Percentiles rank a stretch among this genome's conserved stretches.
phyloP scores from a whole-genome alignment of 495 filamentous ascomycete genomes.

The Neurospora sp. region DNA sequence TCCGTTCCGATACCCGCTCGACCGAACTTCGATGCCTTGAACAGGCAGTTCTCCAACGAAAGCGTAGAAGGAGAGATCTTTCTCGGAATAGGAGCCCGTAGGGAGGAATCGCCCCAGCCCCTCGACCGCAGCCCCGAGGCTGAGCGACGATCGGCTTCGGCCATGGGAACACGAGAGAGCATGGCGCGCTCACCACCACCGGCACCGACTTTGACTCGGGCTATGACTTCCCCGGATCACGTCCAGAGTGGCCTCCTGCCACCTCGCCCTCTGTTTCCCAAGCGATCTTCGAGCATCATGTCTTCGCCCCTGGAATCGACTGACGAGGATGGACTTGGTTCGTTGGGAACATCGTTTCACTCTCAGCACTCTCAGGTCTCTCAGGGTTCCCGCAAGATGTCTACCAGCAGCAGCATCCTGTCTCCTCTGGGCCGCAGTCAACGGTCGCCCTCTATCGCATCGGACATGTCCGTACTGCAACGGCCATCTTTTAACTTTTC shows the following conservation, averaged over 20 bases:
- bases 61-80: slow-evolving; percentile 20
- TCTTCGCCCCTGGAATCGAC: slow-evolving; percentile 31
- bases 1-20: slow-evolving; percentile 28
- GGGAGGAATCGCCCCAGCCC: slow-evolving; percentile 34
- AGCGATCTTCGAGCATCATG: slow-evolving; percentile 38
- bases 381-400: slow-evolving; percentile 46
- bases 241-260: slow-evolving; percentile 25
- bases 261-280: slow-evolving; percentile 34
- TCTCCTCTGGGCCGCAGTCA: slow-evolving; percentile 48
- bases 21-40: slow-evolving; percentile 22
- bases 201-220: slow-evolving; percentile 1
- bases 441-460: slow-evolving; percentile 74
- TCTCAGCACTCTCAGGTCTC: slow-evolving; percentile 10
- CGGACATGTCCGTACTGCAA: slow-evolving; percentile 56
- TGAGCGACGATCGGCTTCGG: slow-evolving; percentile 9
- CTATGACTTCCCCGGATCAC: slow-evolving; percentile 29
- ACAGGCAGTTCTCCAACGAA: slow-evolving; percentile 22
- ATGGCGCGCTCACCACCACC: slow-evolving; percentile 10
- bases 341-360: slow-evolving; percentile 31
- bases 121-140: slow-evolving; percentile 11
- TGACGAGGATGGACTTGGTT: slow-evolving; percentile 27
- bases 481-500: slow-evolving; percentile 89
- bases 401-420: slow-evolving; percentile 52
- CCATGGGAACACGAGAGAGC: slow-evolving; percentile 13
- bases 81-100: slow-evolving; percentile 32